phyloP scores from a whole-genome alignment of 805 yeast species.

The Starmerella stigmatis region DNA sequence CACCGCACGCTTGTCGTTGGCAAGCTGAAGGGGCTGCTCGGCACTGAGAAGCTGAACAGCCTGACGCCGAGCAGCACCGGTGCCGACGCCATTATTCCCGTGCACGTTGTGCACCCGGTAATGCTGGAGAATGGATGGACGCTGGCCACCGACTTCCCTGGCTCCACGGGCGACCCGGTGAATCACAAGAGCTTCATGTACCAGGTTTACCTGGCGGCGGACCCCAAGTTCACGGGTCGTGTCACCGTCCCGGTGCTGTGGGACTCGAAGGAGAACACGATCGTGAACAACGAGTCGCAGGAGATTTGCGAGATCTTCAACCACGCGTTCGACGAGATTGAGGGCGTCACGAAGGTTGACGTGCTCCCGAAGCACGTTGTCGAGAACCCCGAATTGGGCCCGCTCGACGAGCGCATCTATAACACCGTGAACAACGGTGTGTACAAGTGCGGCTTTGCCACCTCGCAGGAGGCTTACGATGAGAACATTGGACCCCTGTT shows the following conservation, averaged over 20 bases:
- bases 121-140: constrained; percentile 87
- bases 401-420: constrained; percentile 70
- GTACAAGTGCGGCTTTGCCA: constrained; percentile 84
- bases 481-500: constrained; percentile 54
- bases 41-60: constrained; percentile 1
- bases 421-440: constrained; percentile 85
- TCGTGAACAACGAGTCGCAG: constrained; percentile 84
- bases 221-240: constrained; percentile 68
- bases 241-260: constrained; percentile 89
- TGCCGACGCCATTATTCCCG: constrained; percentile 35
- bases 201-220: constrained; percentile 63
- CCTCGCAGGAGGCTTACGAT: constrained; percentile 72
- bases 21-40: constrained; percentile 54
- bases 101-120: constrained; percentile 81
- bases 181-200: constrained; percentile 51
- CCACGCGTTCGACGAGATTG: constrained; percentile 49
- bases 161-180: constrained; percentile 46
- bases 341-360: constrained; percentile 30
- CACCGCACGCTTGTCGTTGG: constrained; percentile 71
- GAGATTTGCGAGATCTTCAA: constrained; percentile 81
- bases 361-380: constrained; percentile 29
- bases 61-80: constrained; percentile 6
- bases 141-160: constrained; percentile 45
- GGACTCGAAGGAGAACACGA: constrained; percentile 73
- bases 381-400: constrained; percentile 48